Percentiles rank a stretch among this genome's conserved stretches.
Conservation (phyloP, 2,329 filamentous ascomycete species). For the Ustulina deusta region DNA sequence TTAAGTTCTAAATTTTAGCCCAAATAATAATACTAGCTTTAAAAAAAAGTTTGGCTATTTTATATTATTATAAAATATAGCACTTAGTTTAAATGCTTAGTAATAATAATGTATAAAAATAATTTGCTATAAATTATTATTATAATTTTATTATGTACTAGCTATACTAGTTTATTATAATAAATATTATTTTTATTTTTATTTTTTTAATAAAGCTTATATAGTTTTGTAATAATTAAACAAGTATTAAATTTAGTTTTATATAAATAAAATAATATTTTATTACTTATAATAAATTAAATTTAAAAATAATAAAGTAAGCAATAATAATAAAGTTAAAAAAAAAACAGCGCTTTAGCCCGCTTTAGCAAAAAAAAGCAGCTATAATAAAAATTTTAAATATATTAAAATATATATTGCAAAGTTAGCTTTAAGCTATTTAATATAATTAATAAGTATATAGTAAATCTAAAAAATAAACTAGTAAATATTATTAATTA, state of each 20-base stretch:
- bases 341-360: not conserved
- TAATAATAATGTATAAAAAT: not conserved
- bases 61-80: not conserved
- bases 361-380: not conserved
- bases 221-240: constrained; percentile 4
- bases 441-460: constrained; percentile 1
- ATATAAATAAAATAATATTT: constrained; percentile 7
- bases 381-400: not conserved
- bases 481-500: constrained; percentile 6
- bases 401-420: constrained; percentile 1
- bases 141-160: not conserved
- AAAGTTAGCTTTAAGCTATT: not conserved
- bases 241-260: constrained; percentile 6
- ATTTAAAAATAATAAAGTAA: constrained; percentile 1
- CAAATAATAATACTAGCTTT: not conserved
- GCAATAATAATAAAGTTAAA: not conserved
- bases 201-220: constrained; percentile 5
- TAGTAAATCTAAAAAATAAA: constrained; percentile 2
- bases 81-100: not conserved
- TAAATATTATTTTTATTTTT: not conserved
- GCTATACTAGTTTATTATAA: constrained; percentile 3
- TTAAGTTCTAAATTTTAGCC: not conserved
- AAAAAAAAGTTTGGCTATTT: not conserved
- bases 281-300: constrained; percentile 4
- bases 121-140: constrained; percentile 4